Percentiles rank a stretch among this genome's conserved stretches.
Conservation (phyloP, 1,139 yeast genomes). For the Candida neerlandica region DNA sequence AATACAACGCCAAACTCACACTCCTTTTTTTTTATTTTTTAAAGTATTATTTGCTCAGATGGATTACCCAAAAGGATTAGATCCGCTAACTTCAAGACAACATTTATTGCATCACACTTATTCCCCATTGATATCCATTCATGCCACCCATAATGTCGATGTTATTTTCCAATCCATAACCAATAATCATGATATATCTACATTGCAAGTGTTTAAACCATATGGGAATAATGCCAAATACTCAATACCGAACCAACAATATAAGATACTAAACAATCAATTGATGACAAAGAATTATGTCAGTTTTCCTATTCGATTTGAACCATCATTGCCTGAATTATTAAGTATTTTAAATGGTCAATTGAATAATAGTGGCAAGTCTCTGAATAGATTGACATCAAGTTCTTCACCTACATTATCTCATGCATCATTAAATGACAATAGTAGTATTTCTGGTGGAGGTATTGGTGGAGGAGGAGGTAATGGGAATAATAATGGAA, state of each 20-base stretch:
- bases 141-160: constrained; percentile 56
- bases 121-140: constrained; percentile 60
- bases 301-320: constrained; percentile 49
- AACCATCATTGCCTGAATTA: constrained; percentile 43
- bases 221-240: constrained; percentile 52
- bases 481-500: neutral
- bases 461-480: neutral
- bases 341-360: constrained; percentile 34
- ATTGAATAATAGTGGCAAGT: constrained; percentile 1
- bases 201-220: constrained; percentile 40
- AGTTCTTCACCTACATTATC: constrained; percentile 10
- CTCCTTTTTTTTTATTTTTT: neutral
- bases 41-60: constrained; percentile 12
- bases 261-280: constrained; percentile 43
- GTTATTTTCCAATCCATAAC: constrained; percentile 40
- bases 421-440: constrained; percentile 11
- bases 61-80: constrained; percentile 43
- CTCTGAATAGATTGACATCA: neutral
- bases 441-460: constrained; percentile 3
- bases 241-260: constrained; percentile 38
- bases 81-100: constrained; percentile 47
- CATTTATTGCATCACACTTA: constrained; percentile 51
- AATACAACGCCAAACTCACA: neutral
- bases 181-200: constrained; percentile 30
- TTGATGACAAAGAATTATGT: constrained; percentile 46